phyloP scores from a whole-genome alignment of 371 early-diverging fungal genomes.

The Fennellomyces sp. region DNA sequence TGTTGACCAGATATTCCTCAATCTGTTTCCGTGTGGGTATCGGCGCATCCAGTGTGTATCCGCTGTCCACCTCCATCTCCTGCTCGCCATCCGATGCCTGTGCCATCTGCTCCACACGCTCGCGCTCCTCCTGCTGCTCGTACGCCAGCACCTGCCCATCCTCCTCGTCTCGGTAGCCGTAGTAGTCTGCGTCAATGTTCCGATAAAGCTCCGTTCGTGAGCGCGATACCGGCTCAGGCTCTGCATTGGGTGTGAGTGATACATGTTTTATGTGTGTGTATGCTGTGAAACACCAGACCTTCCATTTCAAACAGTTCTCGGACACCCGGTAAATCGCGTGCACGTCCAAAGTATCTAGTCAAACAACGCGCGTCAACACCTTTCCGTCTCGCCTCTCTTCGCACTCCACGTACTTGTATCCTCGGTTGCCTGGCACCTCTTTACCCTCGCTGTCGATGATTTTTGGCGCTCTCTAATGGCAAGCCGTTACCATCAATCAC shows the following conservation, averaged over 20 bases:
- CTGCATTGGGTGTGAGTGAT: too few species aligned
- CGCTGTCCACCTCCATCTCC: conserved; percentile 12
- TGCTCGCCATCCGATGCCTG: conserved; percentile 29
- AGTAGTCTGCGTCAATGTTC: conserved; percentile 93
- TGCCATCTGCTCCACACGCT: conserved; percentile 38
- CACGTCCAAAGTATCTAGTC: conserved; percentile 92
- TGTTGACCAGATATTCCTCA: conserved; percentile 73
- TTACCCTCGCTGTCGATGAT: conserved; percentile 86
- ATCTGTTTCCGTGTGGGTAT: conserved; percentile 76
- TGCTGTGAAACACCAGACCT: conserved; percentile 25
- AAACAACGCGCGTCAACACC: not conserved
- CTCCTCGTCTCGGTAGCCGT: conserved; percentile 94
- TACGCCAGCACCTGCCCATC: conserved; percentile 81
- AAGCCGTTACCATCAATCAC: conserved; percentile 5
- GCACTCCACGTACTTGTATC: conserved; percentile 76
- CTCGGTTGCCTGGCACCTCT: conserved; percentile 89
- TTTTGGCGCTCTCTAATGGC: conserved; percentile 77
- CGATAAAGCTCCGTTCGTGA: conserved; percentile 75
- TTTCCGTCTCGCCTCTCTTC: not conserved
- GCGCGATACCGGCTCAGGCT: conserved; percentile 43
- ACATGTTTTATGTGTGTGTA: not conserved
- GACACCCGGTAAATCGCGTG: conserved; percentile 94
- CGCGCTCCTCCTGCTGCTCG: conserved; percentile 65
- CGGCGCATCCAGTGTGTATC: conserved; percentile 9
- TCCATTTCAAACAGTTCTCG: conserved; percentile 87